Evolutionary conservation across 2,329 filamentous ascomycete genomes (phyloP).

Genomic region (Chaetomium sp.): DNA sequence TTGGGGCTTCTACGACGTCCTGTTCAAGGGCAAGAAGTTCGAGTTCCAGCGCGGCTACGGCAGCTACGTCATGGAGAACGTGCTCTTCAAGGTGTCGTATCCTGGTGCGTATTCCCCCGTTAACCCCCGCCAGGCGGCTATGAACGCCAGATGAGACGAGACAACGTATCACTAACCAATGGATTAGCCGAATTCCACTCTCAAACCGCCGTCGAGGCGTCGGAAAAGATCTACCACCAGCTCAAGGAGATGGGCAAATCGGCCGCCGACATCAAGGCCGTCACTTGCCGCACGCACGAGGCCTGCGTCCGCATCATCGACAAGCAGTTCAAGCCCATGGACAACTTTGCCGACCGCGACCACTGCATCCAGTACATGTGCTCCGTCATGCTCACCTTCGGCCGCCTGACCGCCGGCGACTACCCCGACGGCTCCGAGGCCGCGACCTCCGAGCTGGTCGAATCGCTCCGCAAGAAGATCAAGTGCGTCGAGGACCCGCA

Average conservation of each 20-base stretch:
- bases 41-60: constrained; percentile 93
- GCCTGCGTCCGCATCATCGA: constrained; percentile 98
- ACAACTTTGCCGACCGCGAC: constrained; percentile 99
- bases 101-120: constrained; percentile 54
- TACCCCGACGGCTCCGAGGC: constrained; percentile 92
- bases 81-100: constrained; percentile 99
- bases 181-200: constrained; percentile 85
- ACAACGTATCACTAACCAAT: no score
- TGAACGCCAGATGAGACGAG: no score
- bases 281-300: constrained; percentile 95
- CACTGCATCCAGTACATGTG: constrained; percentile 99
- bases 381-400: constrained; percentile 89
- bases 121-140: not conserved
- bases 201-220: constrained; percentile 93
- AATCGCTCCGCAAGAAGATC: constrained; percentile 88
- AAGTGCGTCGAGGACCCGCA: constrained; percentile 92
- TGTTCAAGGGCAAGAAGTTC: constrained; percentile 94
- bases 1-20: constrained; percentile 98
- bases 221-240: constrained; percentile 78
- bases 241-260: constrained; percentile 82
- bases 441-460: constrained; percentile 80
- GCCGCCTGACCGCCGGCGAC: constrained; percentile 86
- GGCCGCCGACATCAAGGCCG: constrained; percentile 84
- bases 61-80: constrained; percentile 99
- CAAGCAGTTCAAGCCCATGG: constrained; percentile 99